Evolutionary conservation across 176 grass and related monocot genomes (phyloP).

Genomic region (Microstegium vimineum): DNA sequence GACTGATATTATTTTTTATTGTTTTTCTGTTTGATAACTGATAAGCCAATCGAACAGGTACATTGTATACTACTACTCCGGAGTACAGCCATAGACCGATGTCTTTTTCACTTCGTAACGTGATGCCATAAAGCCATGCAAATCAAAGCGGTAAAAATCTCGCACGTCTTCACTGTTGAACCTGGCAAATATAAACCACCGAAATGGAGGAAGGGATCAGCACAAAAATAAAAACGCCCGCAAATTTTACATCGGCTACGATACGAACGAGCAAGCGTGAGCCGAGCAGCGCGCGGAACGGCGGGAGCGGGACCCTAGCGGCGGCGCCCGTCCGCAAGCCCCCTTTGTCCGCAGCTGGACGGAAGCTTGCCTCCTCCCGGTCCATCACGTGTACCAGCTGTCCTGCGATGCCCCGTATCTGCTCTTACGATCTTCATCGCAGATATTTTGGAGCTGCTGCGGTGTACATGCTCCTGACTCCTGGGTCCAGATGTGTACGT

Average conservation of each 20-base stretch:
- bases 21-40: too few relatives aligned
- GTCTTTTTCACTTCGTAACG: neutral
- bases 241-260: neutral
- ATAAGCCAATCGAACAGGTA: too few relatives aligned
- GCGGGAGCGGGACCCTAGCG: neutral
- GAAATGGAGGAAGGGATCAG: neutral
- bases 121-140: neutral
- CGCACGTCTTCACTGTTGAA: neutral
- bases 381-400: slow-evolving; percentile 61
- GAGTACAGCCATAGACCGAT: too few relatives aligned
- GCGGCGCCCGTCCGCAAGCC: too few relatives aligned
- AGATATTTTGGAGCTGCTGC: neutral
- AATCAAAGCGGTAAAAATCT: neutral
- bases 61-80: too few relatives aligned
- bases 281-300: neutral
- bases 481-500: neutral
- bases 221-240: neutral
- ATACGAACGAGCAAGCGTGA: neutral
- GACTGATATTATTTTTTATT: too few relatives aligned
- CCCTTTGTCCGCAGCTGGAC: neutral
- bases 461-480: too few relatives aligned
- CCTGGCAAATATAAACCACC: neutral
- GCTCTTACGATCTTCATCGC: neutral
- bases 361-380: slow-evolving; percentile 34
- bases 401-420: slow-evolving; percentile 25